Base-by-base conservation (phyloP, 176 grass and related monocot species). In the Avena atlantica region DNA sequence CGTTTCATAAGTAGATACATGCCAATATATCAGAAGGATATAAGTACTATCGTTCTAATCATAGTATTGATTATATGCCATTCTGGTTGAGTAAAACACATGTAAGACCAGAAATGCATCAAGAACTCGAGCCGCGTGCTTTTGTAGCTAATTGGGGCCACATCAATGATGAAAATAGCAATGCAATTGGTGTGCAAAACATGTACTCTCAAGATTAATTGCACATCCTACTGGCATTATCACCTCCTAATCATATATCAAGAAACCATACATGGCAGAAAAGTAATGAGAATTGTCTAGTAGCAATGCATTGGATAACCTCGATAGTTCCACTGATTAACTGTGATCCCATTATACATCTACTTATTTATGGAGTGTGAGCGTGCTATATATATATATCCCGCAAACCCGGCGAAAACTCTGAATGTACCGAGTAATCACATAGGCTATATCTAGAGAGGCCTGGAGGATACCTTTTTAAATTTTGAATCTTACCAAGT, bases 281-380 rank as follows among this genome's bases (percentile, higher is more conserved):
- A 72, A 80, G 36, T 47, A 62, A 0, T 40, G 12, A 29, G 27
- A 53, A 1, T 8, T 47, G 0, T 7, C 17, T 47, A 4, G 12
- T 74, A 31, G 4, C 25, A 15, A 66, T 66, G 12, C 7, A 31
- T 27, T 13, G 25, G 1, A 27, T 16, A 10, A 29, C 2, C 19
- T 36, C 12, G 21, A 60, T 60, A 7, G 7, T 31, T 76, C 6
- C 50, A 9, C 13, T 11, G 13, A 55, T 76, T 53, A 55, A 75
- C 16, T 25, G 2, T 2, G 12, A 31, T 9, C 25, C 12, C 13
- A 27, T 29, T 66, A 36, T 68, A 36, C 7, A 2, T 9, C 58
- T 83, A 88, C 19, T 80, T 81, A 74, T 81, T 73, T 80, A 51
- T 80, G 12, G 12, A 34, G 21, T 11, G 29, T 5, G 53, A 19